Evolutionary conservation across 306 rosid genomes (phyloP).

Genomic region (Castanea mollissima): DNA sequence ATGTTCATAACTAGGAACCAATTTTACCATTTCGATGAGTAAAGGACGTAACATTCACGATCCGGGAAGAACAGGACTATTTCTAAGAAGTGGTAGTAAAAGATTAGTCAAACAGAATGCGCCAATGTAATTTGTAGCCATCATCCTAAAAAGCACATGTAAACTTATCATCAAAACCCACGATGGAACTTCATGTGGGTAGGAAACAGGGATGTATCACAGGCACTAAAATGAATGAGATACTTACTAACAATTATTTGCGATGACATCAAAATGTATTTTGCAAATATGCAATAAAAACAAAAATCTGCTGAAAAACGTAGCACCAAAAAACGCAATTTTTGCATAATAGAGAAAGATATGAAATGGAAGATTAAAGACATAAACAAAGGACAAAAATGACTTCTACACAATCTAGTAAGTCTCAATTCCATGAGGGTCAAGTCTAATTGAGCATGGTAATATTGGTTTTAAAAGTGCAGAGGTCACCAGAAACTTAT

Average conservation of each 20-base stretch:
- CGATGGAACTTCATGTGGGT: conserved; percentile 7
- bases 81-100: conserved; percentile 67
- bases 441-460: conserved; percentile 8
- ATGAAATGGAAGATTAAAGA: neutral
- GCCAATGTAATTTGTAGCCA: conserved; percentile 79
- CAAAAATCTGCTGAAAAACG: neutral
- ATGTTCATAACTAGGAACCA: neutral
- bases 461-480: conserved; percentile 1
- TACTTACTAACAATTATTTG: neutral
- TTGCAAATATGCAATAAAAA: neutral
- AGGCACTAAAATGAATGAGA: neutral
- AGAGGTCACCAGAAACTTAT: conserved; percentile 3
- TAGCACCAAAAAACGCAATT: neutral
- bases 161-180: neutral
- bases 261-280: neutral
- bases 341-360: neutral
- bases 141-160: conserved; percentile 51
- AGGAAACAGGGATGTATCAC: too few species aligned
- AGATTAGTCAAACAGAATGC: conserved; percentile 68
- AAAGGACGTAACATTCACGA: conserved; percentile 84
- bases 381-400: conserved; percentile 10
- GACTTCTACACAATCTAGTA: neutral
- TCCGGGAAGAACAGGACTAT: conserved; percentile 62
- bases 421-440: conserved; percentile 14
- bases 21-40: conserved; percentile 75